Evolutionary conservation across 192 early-diverging fungal genomes (phyloP), one percentile per base, ranked within the genome.

Genomic region (Powellomyces hirtus): DNA sequence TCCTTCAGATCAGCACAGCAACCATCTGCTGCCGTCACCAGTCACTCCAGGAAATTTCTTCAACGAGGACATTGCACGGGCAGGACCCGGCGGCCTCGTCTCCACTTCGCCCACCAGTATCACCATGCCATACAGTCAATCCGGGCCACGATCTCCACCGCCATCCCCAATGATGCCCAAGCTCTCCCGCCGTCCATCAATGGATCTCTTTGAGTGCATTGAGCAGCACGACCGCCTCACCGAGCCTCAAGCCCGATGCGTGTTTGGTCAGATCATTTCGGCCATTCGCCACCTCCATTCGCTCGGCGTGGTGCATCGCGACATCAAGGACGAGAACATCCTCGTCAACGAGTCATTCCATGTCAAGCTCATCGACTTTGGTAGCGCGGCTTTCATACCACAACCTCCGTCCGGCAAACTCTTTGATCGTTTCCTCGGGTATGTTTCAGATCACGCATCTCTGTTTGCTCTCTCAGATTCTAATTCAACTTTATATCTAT

Each of bases 321-420:
- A 86, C 57, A 74, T 84, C 62, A 86, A 87, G 67, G 79, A 87
- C 64, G 83, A 87, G 73, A 87, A 87, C 66, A 73, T 87, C 34
- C 68, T 86, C 8, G 79, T 86, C 36, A 77, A 86, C 63, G 77
- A 74, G n/a, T 16, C 51, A 11, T 81, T 69, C 50, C 50, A 59
- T n/a, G 75, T 81, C 38, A 79, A 80, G 46, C 64, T 86, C 18
- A 84, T 86, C 51, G 84, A 86, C 50, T 86, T 86, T 75, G 84
- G 84, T 0, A 76, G 70, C 22, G 79, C 82, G 4, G 64, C 75
- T 13, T 74, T 80, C 58, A 52, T 70, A 37, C 66, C 62, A 29
- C 61, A 46, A 59, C 70, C 60, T 29, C 61, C 49, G 33, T 62
- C 34, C 30, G 61, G 30, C 40, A 49, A 59, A 40, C 55, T 68